A percentile compares a stretch with the other conserved stretches of the same genome.
Evolutionary conservation across 345 rosid genomes (phyloP).

Genomic region (Syzygium jambos): DNA sequence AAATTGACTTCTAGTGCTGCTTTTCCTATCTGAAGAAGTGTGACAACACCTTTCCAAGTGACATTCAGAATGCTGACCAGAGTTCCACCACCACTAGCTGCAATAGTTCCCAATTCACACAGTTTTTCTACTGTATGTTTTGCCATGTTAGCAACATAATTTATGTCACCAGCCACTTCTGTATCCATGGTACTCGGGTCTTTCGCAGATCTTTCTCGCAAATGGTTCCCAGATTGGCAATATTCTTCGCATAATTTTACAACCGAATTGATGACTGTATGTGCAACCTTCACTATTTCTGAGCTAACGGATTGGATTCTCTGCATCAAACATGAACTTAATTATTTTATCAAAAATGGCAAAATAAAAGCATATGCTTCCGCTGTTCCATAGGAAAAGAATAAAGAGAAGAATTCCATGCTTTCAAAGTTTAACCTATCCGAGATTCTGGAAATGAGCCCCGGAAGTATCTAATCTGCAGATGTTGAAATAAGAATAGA

Average conservation of each 20-base stretch:
- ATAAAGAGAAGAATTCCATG: background rate
- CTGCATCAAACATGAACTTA: constrained; percentile 24
- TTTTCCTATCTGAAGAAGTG: constrained; percentile 71
- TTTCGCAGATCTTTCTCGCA: constrained; percentile 18
- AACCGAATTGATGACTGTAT: constrained; percentile 42
- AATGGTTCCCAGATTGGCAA: constrained; percentile 25
- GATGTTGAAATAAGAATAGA: background rate
- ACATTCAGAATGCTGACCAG: constrained; percentile 80
- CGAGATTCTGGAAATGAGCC: background rate
- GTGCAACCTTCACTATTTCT: constrained; percentile 56
- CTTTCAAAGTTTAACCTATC: background rate
- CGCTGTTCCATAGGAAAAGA: background rate
- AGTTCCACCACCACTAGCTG: constrained; percentile 77
- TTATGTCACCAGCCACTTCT: constrained; percentile 17
- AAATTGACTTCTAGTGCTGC: constrained; percentile 28
- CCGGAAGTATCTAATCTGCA: background rate
- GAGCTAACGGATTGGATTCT: constrained; percentile 41
- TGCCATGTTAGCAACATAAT: constrained; percentile 36
- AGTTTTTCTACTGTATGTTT: constrained; percentile 43
- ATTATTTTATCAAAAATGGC: background rate
- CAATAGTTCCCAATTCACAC: constrained; percentile 61
- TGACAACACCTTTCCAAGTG: constrained; percentile 90
- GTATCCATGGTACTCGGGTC: constrained; percentile 7
- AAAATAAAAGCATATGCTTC: background rate
- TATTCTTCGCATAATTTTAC: constrained; percentile 58